phyloP scores from a whole-genome alignment of 176 grass and related monocot species.

The Oryza meyeriana region DNA sequence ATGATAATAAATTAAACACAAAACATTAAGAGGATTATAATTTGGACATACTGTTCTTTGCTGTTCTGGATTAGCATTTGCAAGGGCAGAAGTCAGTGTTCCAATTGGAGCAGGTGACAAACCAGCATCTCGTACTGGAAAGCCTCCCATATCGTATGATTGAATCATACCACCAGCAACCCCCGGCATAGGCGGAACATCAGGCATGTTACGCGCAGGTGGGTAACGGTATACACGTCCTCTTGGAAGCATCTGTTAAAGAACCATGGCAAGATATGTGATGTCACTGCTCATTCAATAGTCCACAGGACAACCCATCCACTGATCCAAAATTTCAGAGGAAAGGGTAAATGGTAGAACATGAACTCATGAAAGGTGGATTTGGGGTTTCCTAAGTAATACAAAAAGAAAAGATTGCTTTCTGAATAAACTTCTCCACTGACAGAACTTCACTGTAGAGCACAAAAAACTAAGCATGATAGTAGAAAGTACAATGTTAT shows the following conservation, averaged over 20 bases:
- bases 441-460: background rate
- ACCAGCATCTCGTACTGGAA: constrained; percentile 57
- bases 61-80: constrained; percentile 88
- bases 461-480: background rate
- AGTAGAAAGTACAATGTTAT: background rate
- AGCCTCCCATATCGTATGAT: constrained; percentile 63
- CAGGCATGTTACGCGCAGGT: constrained; percentile 70
- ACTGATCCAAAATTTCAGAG: background rate
- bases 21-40: constrained; percentile 1
- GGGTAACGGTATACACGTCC: constrained; percentile 78
- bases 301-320: background rate
- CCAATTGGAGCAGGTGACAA: constrained; percentile 66
- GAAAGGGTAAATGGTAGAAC: background rate
- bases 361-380: background rate
- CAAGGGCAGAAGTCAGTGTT: constrained; percentile 83
- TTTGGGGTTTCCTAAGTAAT: background rate
- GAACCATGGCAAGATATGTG: background rate
- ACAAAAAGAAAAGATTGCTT: background rate
- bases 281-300: constrained; percentile 4
- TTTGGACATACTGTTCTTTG: constrained; percentile 72
- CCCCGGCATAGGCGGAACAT: constrained; percentile 48
- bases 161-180: constrained; percentile 71
- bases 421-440: background rate
- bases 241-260: constrained; percentile 73
- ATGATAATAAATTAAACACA: constrained; percentile 7